phyloP scores from a whole-genome alignment of 1,284 basidiomycete genomes.

The Sporisorium reilianum region DNA sequence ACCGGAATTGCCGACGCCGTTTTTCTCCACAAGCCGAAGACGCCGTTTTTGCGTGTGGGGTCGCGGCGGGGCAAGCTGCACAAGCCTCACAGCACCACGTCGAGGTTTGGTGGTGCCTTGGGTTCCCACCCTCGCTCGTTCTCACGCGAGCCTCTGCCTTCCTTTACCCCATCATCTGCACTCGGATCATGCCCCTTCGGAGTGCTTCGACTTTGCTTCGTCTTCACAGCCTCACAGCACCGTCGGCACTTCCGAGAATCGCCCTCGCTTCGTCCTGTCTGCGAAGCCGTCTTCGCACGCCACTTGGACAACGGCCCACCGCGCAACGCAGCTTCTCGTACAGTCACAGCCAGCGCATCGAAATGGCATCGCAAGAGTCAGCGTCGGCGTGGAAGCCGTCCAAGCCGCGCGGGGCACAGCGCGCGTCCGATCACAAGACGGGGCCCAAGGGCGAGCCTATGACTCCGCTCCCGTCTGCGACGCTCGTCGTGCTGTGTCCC shows the following conservation, averaged over 20 bases:
- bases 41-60: conserved; percentile 4
- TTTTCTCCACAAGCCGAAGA: background rate
- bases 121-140: conserved; percentile 7
- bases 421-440: conserved; percentile 54
- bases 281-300: conserved; percentile 24
- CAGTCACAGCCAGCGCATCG: conserved; percentile 23
- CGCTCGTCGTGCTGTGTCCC: conserved; percentile 62
- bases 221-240: background rate
- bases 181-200: conserved; percentile 26
- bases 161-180: background rate
- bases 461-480: conserved; percentile 61
- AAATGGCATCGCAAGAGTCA: conserved; percentile 25
- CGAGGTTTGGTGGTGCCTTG: too few species aligned
- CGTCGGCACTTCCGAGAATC: conserved; percentile 19
- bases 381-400: conserved; percentile 42
- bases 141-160: conserved; percentile 6
- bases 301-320: background rate
- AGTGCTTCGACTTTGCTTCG: conserved; percentile 19
- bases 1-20: conserved; percentile 40
- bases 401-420: conserved; percentile 43
- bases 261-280: background rate
- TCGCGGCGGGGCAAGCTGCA: conserved; percentile 3
- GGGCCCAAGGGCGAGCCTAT: conserved; percentile 58
- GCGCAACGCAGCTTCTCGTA: conserved; percentile 9
- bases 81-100: background rate